Percentiles rank a stretch among this genome's conserved stretches.
These are phyloP conservation scores for Fragilariopsis cylindrus DNA, from an alignment of 108 stramenopile genomes.

Conservation along the genomic window DNA sequence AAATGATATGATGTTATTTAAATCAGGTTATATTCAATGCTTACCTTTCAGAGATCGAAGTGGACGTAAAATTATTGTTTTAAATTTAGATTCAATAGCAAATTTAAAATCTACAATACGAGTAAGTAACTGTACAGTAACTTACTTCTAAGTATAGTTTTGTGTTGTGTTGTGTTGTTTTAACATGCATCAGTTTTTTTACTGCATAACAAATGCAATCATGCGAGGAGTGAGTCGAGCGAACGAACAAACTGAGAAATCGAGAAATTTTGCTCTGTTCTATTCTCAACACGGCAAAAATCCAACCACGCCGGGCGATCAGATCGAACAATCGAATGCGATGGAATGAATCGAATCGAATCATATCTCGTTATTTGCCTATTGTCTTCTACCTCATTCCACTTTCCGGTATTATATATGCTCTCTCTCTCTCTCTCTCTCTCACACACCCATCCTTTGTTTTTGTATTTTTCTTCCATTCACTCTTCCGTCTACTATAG, in stretches of 20 bases:
- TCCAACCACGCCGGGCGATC: not conserved
- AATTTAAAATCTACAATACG: not conserved
- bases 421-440: not conserved
- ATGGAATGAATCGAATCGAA: not conserved
- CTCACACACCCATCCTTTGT: not conserved
- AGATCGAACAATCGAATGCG: not conserved
- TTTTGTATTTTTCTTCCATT: not conserved
- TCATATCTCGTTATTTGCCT: not conserved
- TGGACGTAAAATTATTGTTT: not conserved
- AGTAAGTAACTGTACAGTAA: not conserved
- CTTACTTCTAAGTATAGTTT: not conserved
- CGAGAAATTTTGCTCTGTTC: no score
- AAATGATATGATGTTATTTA: not conserved
- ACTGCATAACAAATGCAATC: no score
- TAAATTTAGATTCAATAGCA: not conserved
- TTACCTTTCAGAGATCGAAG: conserved; percentile 5
- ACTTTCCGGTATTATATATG: not conserved
- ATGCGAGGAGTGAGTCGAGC: no score
- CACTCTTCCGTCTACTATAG: not conserved
- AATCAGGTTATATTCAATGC: not conserved
- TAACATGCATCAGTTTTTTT: not conserved
- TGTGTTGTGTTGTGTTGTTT: not conserved
- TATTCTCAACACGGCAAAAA: no score
- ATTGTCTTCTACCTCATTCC: not conserved
- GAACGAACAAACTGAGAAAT: no score